Base-by-base conservation (phyloP, 163 green algal species). In the Coccomyxa subellipsoidea region DNA sequence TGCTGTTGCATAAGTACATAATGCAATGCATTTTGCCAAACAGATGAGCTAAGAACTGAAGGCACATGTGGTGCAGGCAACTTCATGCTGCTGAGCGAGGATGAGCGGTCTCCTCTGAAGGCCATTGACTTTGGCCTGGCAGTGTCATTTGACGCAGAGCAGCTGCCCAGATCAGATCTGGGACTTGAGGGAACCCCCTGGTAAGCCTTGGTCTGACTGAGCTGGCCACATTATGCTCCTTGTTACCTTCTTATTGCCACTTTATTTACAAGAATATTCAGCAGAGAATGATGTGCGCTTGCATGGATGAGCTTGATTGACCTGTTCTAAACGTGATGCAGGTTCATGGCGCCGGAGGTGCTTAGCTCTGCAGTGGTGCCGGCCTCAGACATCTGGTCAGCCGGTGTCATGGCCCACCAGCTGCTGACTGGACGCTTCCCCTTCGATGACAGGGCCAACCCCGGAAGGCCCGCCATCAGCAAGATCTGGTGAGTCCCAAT, bases 51-150 rank as follows among this genome's bases (percentile, higher is more conserved):
- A 66, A n/a, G n/a, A n/a, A n/a, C n/a, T n/a, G 47, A 18, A 8
- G 15, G 2, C 23, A 18, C 15, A 18, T 37, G 77, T 79, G 73
- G 1, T 38, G 89, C 90, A 73, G 90, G 94, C 54, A 98, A 98
- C 87, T 98, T 98, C 86, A 96, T 98, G 93, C 89, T 98, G 81
- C 89, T 97, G 1, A 92, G 83, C 29, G 85, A 93, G 12, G 88
- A 88, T 4, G 85, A 93, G 29, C 84, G 92, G 32, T 88, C 94
- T 10, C 94, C 92, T 0, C 80, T 98, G 53, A 98, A 98, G 83
- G 94, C 93, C 35, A 96, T 98, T 91, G 95, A 98, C 82, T 98
- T 98, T 91, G 94, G 95, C 8, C 83, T 98, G 79, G 92, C 91
- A 32, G 86, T 89, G 25, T 89, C 89, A n/a, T 92, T 84, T 23